Evolutionary conservation across 164 flowering plant species (phyloP).

Genomic region (Chimonanthus praecox): DNA sequence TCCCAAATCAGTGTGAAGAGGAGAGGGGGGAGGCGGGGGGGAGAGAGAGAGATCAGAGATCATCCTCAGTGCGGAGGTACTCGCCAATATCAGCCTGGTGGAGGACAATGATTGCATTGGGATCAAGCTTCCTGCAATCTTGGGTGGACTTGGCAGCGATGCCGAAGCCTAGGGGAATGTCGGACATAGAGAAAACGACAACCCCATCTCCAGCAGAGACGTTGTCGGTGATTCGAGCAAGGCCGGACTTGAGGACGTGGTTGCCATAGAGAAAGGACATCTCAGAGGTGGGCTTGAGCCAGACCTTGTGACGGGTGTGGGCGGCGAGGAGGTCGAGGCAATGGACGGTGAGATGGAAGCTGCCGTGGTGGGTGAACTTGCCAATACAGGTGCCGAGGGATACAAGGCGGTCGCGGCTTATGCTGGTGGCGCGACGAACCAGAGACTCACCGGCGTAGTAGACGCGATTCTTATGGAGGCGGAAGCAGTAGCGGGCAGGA

Average conservation of each 20-base stretch:
- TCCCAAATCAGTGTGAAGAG: no score
- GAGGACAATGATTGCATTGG: conserved; percentile 79
- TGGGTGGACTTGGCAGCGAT: conserved; percentile 68
- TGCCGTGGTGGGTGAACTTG: conserved; percentile 58
- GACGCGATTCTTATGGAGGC: conserved; percentile 57
- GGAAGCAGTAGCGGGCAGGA: conserved; percentile 58
- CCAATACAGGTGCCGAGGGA: conserved; percentile 61
- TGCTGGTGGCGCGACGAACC: conserved; percentile 62
- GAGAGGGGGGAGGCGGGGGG: no score
- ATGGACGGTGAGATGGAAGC: conserved; percentile 70
- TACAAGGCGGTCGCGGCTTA: conserved; percentile 39
- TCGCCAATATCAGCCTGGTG: conserved; percentile 86
- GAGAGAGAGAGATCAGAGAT: conserved; percentile 22
- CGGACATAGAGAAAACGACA: conserved; percentile 83
- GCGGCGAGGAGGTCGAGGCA: conserved; percentile 51
- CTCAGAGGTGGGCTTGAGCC: conserved; percentile 91
- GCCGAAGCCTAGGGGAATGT: conserved; percentile 85
- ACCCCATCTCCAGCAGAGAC: conserved; percentile 74
- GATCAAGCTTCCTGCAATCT: conserved; percentile 84
- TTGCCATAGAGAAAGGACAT: conserved; percentile 86
- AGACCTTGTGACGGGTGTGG: conserved; percentile 83
- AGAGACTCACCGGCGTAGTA: conserved; percentile 54
- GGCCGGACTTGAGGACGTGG: conserved; percentile 77
- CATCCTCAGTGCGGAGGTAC: conserved; percentile 74
- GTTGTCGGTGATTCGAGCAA: conserved; percentile 77